Base-by-base conservation (phyloP, 1,284 basidiomycete genomes). In the Xanthoconium separans region DNA sequence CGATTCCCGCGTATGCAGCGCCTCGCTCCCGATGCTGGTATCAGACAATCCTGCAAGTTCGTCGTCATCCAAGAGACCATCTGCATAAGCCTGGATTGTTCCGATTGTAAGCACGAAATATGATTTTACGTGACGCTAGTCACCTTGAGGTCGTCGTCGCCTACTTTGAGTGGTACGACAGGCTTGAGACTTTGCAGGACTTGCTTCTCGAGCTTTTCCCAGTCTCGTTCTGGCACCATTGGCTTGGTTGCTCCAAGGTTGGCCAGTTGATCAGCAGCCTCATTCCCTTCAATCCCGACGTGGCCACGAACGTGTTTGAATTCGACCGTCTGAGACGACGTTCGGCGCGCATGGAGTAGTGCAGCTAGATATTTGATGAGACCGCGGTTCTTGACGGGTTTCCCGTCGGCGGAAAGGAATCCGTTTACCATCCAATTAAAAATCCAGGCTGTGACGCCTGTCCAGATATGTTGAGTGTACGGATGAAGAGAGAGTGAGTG, bases 221-320 rank as follows among this genome's bases (percentile, higher is more conserved):
- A 91, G 58, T 89, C 77, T 34, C 75, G 73, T 43, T 89, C 87
- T 3, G 65, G 61, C 2, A 72, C 53, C 18, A 47, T 57, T 0
- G 77, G 73, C 41, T 75, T 53, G 9, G 62, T 53, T 8, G 77
- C 69, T 2, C 90, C 89, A 6, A 71, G 37, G 55, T 83, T 85
- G 8, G 89, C 90, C 55, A 85, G 75, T 27, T 57, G 60, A 68
- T 94, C 92, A 1, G 91, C 92, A 51, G 81, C 84, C 54, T 93
- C 90, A 65, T 94, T 94, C 2, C 92, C 92, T 51, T 71, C 70
- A 42, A 83, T 75, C 1, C 89, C 89, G 4, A 72, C 75, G 60
- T 94, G 91, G 0, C 85, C 92, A 50, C 80, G 78, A 47, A 94
- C 88, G 56, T 91, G 78, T 55, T 80, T 70, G 15, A 93, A 73